Evolutionary conservation across 176 grass and related monocot species (phyloP).

Genomic region (Hordeum marinum): DNA sequence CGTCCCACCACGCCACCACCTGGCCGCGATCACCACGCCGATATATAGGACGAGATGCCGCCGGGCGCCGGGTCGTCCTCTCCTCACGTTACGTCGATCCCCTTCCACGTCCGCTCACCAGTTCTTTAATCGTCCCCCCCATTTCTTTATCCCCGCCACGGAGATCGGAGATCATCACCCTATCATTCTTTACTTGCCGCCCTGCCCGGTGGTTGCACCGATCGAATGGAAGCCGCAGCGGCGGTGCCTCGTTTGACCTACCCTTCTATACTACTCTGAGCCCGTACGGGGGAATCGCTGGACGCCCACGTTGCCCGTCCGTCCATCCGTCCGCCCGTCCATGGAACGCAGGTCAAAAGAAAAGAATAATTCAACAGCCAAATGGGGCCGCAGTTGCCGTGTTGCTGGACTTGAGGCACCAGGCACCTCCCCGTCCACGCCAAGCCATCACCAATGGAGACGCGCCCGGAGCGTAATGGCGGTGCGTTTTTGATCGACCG

Average conservation of each 20-base stretch:
- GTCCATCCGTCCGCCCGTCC: not conserved
- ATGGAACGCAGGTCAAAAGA: not conserved
- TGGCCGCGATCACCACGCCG: not conserved
- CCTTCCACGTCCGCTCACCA: not conserved
- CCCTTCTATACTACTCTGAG: not conserved
- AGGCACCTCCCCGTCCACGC: not conserved
- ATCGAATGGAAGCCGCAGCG: slow-evolving; percentile 12
- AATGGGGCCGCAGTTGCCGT: slow-evolving; percentile 6
- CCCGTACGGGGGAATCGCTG: not conserved
- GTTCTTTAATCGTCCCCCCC: not conserved
- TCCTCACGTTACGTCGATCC: slow-evolving; percentile 33
- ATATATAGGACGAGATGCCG: not conserved
- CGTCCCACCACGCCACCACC: not conserved
- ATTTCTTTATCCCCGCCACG: slow-evolving; percentile 28
- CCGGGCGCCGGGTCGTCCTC: not conserved
- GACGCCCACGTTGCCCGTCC: slow-evolving; percentile 22
- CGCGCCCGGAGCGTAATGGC: not conserved
- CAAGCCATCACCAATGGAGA: slow-evolving; percentile 10
- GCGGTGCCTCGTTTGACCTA: slow-evolving; percentile 35
- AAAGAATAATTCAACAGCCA: slow-evolving; percentile 13
- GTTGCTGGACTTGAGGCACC: not conserved
- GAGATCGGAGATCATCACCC: not conserved
- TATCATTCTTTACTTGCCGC: not conserved
- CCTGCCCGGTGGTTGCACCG: slow-evolving; percentile 27
- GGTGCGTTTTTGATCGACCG: not conserved